These are phyloP conservation scores for Botrytis cinerea DNA, from an alignment of 2,329 filamentous ascomycete genomes.

Conservation along the genomic window DNA sequence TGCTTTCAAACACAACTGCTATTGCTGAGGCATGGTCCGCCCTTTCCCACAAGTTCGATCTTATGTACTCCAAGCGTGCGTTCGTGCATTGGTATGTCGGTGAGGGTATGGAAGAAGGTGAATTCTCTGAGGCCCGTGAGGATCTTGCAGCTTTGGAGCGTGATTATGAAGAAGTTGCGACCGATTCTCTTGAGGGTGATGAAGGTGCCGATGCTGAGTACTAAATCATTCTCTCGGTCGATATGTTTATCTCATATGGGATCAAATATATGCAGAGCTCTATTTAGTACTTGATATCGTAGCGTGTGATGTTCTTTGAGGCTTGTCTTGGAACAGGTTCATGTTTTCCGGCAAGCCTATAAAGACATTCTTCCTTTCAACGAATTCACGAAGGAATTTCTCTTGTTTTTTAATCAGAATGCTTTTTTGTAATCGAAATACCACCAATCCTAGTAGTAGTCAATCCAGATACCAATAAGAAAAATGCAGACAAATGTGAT, in stretches of 20 bases:
- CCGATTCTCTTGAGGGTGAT: conserved; percentile 53
- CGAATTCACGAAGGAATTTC: conserved; percentile 35
- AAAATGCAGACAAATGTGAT: conserved; percentile 10
- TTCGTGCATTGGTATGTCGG: conserved; percentile 74
- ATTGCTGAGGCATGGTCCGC: conserved; percentile 66
- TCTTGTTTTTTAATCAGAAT: conserved; percentile 39
- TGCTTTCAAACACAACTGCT: conserved; percentile 68
- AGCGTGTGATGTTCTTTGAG: conserved; percentile 35
- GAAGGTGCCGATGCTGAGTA: conserved; percentile 64
- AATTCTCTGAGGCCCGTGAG: conserved; percentile 66
- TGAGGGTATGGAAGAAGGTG: conserved; percentile 70
- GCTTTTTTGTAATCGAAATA: conserved; percentile 40
- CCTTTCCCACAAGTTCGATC: conserved; percentile 67
- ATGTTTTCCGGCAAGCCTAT: conserved; percentile 34
- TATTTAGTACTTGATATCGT: conserved; percentile 38
- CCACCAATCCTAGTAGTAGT: conserved; percentile 23
- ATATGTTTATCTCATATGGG: conserved; percentile 37
- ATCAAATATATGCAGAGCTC: conserved; percentile 38
- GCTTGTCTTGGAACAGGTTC: conserved; percentile 37
- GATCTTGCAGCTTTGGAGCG: conserved; percentile 66
- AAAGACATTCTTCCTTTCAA: conserved; percentile 33
- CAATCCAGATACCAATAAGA: conserved; percentile 19
- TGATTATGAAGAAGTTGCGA: conserved; percentile 65
- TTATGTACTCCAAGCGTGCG: conserved; percentile 69
- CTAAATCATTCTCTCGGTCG: conserved; percentile 30